Base-by-base conservation (phyloP, 305 asterid genomes). In the Solanum aculeatissimum region DNA sequence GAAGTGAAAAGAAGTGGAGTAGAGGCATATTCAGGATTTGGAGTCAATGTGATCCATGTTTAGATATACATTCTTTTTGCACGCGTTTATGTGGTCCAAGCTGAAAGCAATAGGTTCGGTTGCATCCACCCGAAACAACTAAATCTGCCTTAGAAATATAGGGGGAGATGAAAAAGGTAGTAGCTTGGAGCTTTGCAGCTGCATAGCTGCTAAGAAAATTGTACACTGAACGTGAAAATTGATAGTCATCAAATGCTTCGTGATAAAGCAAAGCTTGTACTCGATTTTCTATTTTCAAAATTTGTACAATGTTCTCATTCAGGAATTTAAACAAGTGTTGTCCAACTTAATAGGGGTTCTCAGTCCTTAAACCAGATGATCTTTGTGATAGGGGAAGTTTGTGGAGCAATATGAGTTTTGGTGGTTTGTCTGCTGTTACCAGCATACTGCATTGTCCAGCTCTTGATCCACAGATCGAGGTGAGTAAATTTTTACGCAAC, bases 391-490 rank as follows among this genome's bases (percentile, higher is more conserved):
- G 82, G 81, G 95, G 95, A 74, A 92, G 86, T 68, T 62, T 92
- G 47, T 93, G 95, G 95, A 91, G 97, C 89, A 90, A 91, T 70
- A 83, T 94, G 89, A 96, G 99, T 87, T 96, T 90, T 83, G 99
- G 99, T 8, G 97, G 98, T 82, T 83, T 94, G 70, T 91, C 99
- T 69, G 88, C 88, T 29, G 90, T 92, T 83, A 89, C 92, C 88
- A 91, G 88, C 81, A 55, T 92, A 83, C 23, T 93, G 89, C 93
- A 91, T 83, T 93, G 90, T 83, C 88, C 89, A 71, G 89, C 86
- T 84, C 95, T 92, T 27, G 83, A 89, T 84, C 93, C 96, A 19
- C 92, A 93, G 83, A 77, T 79, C 32, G 86, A 89, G 92, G 98
- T 92, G 81, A 83, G 83, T 58, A 81, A 54, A 83, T 47, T 63